A percentile compares a stretch with the other conserved stretches of the same genome.
phyloP scores from a whole-genome alignment of 2,329 filamentous ascomycete species.

The Zymoseptoria brevis region DNA sequence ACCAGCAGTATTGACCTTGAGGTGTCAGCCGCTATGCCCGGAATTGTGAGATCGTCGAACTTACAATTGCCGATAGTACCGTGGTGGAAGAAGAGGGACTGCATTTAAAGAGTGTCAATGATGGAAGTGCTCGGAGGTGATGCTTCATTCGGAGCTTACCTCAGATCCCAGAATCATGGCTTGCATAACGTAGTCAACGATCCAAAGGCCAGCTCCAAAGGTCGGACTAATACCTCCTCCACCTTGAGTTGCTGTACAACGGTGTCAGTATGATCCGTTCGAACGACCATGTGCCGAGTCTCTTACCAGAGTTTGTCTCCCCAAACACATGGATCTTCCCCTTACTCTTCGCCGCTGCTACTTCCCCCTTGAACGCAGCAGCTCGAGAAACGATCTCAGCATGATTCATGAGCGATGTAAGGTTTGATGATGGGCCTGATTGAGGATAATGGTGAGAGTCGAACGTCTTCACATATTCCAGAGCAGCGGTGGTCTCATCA shows the following conservation, averaged over 20 bases:
- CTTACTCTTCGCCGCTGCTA: constrained; percentile 32
- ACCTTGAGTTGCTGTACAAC: constrained; percentile 22
- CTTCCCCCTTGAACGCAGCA: constrained; percentile 34
- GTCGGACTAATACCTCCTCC: constrained; percentile 38
- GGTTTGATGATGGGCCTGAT: constrained; percentile 8
- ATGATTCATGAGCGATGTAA: constrained; percentile 38
- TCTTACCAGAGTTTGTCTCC: constrained; percentile 40
- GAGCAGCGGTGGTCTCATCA: background rate
- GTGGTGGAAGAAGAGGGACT: constrained; percentile 40
- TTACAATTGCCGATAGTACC: constrained; percentile 46
- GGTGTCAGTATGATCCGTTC: background rate
- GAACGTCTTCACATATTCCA: constrained; percentile 5
- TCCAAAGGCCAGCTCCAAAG: constrained; percentile 45
- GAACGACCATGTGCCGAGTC: background rate
- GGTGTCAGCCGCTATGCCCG: background rate
- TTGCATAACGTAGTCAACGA: constrained; percentile 37
- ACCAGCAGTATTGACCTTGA: constrained; percentile 38
- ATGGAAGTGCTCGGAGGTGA: background rate
- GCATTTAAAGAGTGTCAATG: background rate
- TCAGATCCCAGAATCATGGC: background rate
- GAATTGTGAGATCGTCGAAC: background rate
- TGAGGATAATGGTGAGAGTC: constrained; percentile 42
- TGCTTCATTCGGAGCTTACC: background rate
- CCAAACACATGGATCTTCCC: constrained; percentile 43
- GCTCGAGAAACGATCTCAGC: constrained; percentile 35